A percentile compares a stretch with the other conserved stretches of the same genome.
phyloP scores from a whole-genome alignment of 768 basidiomycete species.

The Termitomyces sp. region DNA sequence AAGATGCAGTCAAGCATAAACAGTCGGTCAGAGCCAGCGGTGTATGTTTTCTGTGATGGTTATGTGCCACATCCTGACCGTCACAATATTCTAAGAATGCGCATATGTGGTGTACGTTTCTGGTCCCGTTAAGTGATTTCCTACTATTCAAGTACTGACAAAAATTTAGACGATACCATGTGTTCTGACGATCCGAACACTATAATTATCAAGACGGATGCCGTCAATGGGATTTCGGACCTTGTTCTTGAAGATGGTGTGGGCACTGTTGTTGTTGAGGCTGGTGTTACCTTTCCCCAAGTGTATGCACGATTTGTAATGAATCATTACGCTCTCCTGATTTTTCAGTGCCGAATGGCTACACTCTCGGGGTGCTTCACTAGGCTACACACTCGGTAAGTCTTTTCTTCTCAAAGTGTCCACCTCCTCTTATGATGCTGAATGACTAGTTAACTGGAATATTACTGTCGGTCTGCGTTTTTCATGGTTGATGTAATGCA shows the following conservation, averaged over 20 bases:
- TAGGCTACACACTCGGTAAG: constrained; percentile 27
- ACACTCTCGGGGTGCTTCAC: constrained; percentile 25
- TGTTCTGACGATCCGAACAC: constrained; percentile 30
- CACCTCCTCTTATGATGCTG: not conserved
- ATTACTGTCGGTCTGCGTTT: constrained; percentile 26
- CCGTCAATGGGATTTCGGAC: constrained; percentile 26
- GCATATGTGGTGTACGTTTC: constrained; percentile 31
- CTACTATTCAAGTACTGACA: not conserved
- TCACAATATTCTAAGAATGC: constrained; percentile 23
- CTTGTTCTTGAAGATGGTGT: constrained; percentile 20
- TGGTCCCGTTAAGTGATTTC: not conserved
- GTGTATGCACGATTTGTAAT: constrained; percentile 15
- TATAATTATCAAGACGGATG: constrained; percentile 29
- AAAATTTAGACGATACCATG: constrained; percentile 28
- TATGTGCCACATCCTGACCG: not conserved
- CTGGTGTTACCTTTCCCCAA: constrained; percentile 31
- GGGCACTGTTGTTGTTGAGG: constrained; percentile 29
- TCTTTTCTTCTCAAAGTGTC: not conserved
- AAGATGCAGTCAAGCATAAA: constrained; percentile 23
- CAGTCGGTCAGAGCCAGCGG: constrained; percentile 29
- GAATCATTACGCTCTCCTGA: not conserved
- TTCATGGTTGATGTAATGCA: not conserved
- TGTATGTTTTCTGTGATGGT: constrained; percentile 13
- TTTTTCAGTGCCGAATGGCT: constrained; percentile 27
- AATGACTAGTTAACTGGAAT: constrained; percentile 28